Conservation (phyloP, 345 rosid genomes). For the Trapa bicornis region DNA sequence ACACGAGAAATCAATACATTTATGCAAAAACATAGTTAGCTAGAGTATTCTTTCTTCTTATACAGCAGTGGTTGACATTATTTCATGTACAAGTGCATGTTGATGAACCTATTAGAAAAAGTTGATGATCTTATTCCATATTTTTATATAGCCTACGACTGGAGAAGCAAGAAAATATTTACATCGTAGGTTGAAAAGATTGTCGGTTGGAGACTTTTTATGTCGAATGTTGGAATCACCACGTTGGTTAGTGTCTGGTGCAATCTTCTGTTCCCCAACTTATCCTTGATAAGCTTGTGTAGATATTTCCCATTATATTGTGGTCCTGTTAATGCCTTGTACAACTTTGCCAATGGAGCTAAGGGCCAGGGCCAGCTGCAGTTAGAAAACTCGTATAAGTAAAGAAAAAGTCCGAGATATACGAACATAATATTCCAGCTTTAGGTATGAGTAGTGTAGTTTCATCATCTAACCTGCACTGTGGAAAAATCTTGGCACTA, state of each 20-base stretch:
- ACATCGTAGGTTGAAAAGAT: conserved; percentile 25
- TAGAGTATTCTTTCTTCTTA: no score
- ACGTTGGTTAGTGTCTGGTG: conserved; percentile 25
- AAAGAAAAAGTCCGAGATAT: not conserved
- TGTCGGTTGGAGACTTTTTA: conserved; percentile 24
- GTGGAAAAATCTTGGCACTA: conserved; percentile 21
- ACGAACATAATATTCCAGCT: no score
- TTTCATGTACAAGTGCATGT: no score
- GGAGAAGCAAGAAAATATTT: not conserved
- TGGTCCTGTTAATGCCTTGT: conserved; percentile 18
- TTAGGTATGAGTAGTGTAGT: no score
- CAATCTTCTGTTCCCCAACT: conserved; percentile 15
- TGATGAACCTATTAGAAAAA: no score
- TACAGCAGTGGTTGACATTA: no score
- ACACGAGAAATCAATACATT: not conserved
- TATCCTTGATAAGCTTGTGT: conserved; percentile 15
- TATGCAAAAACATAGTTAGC: not conserved
- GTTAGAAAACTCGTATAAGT: not conserved
- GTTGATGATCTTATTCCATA: no score
- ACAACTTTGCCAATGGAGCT: conserved; percentile 4
- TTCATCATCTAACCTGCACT: conserved; percentile 4
- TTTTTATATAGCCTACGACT: no score
- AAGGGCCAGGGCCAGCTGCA: conserved; percentile 3
- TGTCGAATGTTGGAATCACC: conserved; percentile 29
- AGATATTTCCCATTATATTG: conserved; percentile 23